Conservation (phyloP, 139 green algal genomes). For the Chlorella vulgaris region DNA sequence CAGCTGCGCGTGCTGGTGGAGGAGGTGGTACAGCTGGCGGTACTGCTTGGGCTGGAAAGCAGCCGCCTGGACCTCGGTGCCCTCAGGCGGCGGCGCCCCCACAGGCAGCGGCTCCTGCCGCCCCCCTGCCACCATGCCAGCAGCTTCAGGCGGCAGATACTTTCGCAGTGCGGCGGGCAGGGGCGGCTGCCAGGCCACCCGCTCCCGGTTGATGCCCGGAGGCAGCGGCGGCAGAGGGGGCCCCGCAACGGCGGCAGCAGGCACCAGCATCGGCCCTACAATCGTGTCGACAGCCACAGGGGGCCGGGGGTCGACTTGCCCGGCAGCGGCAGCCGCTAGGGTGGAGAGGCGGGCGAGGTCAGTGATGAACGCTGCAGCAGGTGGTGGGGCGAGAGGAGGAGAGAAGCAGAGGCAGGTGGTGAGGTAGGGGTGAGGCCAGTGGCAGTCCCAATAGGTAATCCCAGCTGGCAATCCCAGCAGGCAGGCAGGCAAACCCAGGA, state of each 20-base stretch:
- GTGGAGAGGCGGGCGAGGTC: conserved; percentile 1
- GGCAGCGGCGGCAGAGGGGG: background rate
- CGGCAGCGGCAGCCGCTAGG: background rate
- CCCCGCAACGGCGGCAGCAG: background rate
- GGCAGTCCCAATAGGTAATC: too few relatives aligned
- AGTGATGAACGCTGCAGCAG: conserved; percentile 11
- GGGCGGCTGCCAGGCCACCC: conserved; percentile 31
- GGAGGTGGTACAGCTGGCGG: conserved; percentile 28
- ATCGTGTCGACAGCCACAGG: background rate
- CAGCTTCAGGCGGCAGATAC: background rate
- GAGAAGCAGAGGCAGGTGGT: background rate
- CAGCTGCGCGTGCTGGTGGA: conserved; percentile 43
- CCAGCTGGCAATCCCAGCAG: too few relatives aligned
- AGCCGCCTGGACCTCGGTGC: background rate
- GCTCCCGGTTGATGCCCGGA: background rate
- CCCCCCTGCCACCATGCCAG: background rate
- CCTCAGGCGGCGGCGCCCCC: background rate
- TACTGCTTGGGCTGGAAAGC: conserved; percentile 37
- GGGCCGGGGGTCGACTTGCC: background rate
- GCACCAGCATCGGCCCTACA: conserved; percentile 19
- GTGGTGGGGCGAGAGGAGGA: background rate
- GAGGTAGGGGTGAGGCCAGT: background rate
- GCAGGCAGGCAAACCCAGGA: too few relatives aligned
- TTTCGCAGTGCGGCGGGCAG: conserved; percentile 2
- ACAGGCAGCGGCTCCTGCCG: conserved; percentile 6